Evolutionary conservation across 2,329 filamentous ascomycete species (phyloP).

Genomic region (Gaeumannomyces tritici): DNA sequence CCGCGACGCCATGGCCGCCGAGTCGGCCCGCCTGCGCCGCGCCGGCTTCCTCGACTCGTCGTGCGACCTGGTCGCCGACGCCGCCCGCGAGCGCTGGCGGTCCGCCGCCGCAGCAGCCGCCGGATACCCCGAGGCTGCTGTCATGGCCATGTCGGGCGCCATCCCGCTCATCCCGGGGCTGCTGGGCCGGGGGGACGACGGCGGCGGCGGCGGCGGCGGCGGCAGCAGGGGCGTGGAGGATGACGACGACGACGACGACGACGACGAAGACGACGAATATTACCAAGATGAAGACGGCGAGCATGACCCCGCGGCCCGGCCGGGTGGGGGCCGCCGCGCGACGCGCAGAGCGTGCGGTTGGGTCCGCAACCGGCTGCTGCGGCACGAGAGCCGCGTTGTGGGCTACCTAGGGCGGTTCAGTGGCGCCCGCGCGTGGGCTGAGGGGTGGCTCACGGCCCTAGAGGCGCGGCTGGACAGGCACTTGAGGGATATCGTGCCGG

Average conservation of each 20-base stretch:
- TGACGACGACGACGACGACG: neutral
- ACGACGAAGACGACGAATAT: neutral
- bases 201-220: no score
- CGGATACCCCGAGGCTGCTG: no score
- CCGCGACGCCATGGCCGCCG: neutral
- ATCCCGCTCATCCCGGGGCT: neutral
- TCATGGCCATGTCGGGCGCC: neutral
- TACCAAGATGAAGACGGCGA: no score
- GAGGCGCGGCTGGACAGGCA: neutral
- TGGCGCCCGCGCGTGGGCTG: neutral
- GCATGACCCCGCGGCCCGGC: no score
- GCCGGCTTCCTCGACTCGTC: neutral
- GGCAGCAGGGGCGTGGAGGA: no score
- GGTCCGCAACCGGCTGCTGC: neutral
- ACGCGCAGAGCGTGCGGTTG: neutral
- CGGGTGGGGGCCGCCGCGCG: no score
- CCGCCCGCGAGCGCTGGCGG: no score
- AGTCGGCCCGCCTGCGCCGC: neutral
- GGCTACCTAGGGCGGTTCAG: neutral
- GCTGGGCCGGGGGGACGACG: neutral
- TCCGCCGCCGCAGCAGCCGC: no score
- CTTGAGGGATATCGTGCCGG: neutral
- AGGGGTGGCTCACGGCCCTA: neutral
- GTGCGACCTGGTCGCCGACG: neutral
- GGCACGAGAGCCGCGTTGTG: neutral